Percentiles rank a stretch among this genome's conserved stretches.
These are phyloP conservation scores for Boletus hoseneyae DNA, from an alignment of 1,284 basidiomycete species.

Conservation along the genomic window DNA sequence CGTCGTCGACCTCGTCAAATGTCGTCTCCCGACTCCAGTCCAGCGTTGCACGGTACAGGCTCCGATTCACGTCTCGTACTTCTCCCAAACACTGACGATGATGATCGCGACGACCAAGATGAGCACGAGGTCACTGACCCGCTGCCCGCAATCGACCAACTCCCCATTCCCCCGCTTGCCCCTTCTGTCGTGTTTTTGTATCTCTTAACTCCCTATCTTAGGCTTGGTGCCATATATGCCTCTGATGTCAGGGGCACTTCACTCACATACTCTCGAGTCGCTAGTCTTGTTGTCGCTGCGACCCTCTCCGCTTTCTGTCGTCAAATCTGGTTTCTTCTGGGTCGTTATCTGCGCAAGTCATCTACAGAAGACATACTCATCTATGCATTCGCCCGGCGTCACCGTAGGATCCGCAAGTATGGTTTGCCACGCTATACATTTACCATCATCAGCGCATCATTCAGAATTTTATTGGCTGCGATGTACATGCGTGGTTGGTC, in stretches of 20 bases:
- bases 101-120: conserved; percentile 37
- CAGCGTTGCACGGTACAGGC: conserved; percentile 10
- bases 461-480: conserved; percentile 50
- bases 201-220: conserved; percentile 64
- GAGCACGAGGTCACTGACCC: conserved; percentile 23
- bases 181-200: conserved; percentile 63
- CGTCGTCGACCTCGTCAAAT: no score
- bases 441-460: conserved; percentile 40
- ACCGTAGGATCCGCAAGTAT: conserved; percentile 45
- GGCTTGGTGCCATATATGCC: conserved; percentile 62
- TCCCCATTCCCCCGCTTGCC: conserved; percentile 50
- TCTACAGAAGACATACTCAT: conserved; percentile 63
- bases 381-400: conserved; percentile 56
- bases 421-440: conserved; percentile 40
- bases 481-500: conserved; percentile 64
- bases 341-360: conserved; percentile 59
- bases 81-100: conserved; percentile 39
- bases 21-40: no score
- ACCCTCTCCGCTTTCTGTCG: conserved; percentile 56
- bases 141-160: conserved; percentile 42
- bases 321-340: conserved; percentile 72
- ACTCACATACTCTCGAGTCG: conserved; percentile 47
- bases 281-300: conserved; percentile 53
- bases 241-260: conserved; percentile 43
- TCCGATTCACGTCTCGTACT: conserved; percentile 57